Conservation (phyloP, 169 alveolate species). For the Cryptosporidium ryanae region DNA sequence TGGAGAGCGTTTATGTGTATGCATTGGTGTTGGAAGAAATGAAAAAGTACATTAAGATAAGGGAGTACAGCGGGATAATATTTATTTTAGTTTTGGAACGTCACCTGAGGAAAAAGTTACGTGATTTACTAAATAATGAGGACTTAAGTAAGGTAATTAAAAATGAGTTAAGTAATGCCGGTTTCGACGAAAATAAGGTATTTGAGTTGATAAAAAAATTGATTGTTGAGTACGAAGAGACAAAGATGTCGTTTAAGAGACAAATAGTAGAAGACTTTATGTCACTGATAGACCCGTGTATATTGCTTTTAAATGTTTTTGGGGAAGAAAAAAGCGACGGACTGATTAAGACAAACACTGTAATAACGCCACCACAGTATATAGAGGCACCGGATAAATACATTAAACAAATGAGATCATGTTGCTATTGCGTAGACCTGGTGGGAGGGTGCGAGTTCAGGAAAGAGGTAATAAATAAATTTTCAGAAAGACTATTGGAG, state of each 20-base stretch:
- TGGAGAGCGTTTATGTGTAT: background rate
- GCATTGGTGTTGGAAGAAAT: slow-evolving; percentile 1
- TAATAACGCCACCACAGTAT: slow-evolving; percentile 46
- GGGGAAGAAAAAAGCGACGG: slow-evolving; percentile 14
- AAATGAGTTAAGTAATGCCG: background rate
- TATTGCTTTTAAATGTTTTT: slow-evolving; percentile 1
- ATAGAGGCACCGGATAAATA: slow-evolving; percentile 48
- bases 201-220: background rate
- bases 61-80: slow-evolving; percentile 29
- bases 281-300: slow-evolving; percentile 54
- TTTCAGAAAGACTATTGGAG: slow-evolving; percentile 22
- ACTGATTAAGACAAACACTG: background rate
- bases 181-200: background rate
- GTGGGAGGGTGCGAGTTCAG: slow-evolving; percentile 29
- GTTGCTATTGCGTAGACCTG: slow-evolving; percentile 58
- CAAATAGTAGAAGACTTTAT: slow-evolving; percentile 64
- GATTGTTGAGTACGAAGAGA: background rate
- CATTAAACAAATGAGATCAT: slow-evolving; percentile 57
- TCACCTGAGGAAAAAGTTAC: background rate
- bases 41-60: background rate
- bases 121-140: background rate
- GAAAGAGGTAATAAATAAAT: slow-evolving; percentile 32
- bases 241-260: background rate
- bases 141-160: background rate
- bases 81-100: background rate